Evolutionary conservation across 306 rosid species (phyloP), one percentile per base, ranked within the genome.

Genomic region (Boehmeria nivea): DNA sequence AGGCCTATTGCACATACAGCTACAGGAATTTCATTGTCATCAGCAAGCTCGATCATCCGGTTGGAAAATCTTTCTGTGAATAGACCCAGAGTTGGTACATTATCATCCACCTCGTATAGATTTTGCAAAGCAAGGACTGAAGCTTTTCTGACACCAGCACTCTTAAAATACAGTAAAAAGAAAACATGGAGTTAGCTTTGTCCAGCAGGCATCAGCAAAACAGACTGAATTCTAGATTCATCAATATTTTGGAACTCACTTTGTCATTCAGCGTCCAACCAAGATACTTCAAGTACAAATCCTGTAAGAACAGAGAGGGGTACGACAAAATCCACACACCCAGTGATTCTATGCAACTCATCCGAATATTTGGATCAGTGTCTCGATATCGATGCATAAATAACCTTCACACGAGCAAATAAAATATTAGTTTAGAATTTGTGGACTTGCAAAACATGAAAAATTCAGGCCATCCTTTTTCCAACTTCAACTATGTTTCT

Each of bases 361-460:
- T 87, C 68, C 98, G 76, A 65, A 91, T 91, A 73, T 78, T 84
- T 63, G 91, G 79, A 64, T 91, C 98, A 72, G 82, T 78, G 71
- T 91, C 98, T 66, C 98, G 79, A 76, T 87, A 91, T 20, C 98
- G 98, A 67, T 91, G 98, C 74, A 91, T 95, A 78, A 91, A 91
- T 72, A 91, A 87, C 84, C 98, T 91, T 72, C 81, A 78, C 65
- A 64, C 69, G 59, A 61, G 61, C n/a, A 21, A 77, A 39, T 23
- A 77, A 17, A 50, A 43, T 51, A 20, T 56, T 52, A 34, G 50
- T 22, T 78, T 68, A 72, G 66, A 57, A 61, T 59, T 42, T 33
- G 54, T 27, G 62, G 55, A 72, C 51, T 21, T n/a, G 33, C 24
- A 48, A 61, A 48, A 49, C 8, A 57, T 21, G 10, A 12, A 52